Conservation (phyloP, 225 moss, liverwort and hornwort species). For the Bryum argenteum region DNA sequence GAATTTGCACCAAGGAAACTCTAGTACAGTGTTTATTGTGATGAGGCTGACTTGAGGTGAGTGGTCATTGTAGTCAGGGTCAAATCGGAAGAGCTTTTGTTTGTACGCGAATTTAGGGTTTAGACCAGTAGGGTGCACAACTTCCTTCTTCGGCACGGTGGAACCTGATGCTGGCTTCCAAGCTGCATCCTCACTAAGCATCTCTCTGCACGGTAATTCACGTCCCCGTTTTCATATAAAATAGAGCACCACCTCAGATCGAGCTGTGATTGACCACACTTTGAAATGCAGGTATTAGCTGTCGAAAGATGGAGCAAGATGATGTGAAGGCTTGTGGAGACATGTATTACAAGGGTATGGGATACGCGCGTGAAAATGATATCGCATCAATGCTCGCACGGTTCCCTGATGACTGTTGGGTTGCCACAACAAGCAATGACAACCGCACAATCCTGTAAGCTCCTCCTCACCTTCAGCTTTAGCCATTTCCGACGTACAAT, state of each 20-base stretch:
- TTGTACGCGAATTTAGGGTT: constrained; percentile 41
- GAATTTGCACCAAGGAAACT: no score
- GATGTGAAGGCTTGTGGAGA: constrained; percentile 49
- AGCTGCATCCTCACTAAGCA: constrained; percentile 37
- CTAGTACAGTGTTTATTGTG: no score
- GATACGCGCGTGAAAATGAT: constrained; percentile 35
- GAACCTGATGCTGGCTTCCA: constrained; percentile 20
- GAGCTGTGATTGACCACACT: no score
- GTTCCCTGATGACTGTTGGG: constrained; percentile 38
- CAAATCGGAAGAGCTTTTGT: constrained; percentile 46
- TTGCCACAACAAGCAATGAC: constrained; percentile 34
- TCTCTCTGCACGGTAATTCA: constrained; percentile 39
- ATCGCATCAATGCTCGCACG: constrained; percentile 30
- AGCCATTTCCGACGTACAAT: no score
- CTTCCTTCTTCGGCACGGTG: constrained; percentile 42
- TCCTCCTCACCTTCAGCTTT: not conserved
- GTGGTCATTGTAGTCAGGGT: constrained; percentile 35
- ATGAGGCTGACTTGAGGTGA: not conserved
- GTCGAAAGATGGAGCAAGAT: constrained; percentile 47
- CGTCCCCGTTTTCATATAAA: no score
- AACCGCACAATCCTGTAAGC: constrained; percentile 28
- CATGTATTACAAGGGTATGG: constrained; percentile 36
- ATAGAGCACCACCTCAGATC: no score
- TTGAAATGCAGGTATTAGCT: constrained; percentile 27
- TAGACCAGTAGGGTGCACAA: constrained; percentile 46